A percentile compares a stretch with the other conserved stretches of the same genome.
Evolutionary conservation across 257 asterid genomes (phyloP).

Genomic region (Verbascum thapsus): DNA sequence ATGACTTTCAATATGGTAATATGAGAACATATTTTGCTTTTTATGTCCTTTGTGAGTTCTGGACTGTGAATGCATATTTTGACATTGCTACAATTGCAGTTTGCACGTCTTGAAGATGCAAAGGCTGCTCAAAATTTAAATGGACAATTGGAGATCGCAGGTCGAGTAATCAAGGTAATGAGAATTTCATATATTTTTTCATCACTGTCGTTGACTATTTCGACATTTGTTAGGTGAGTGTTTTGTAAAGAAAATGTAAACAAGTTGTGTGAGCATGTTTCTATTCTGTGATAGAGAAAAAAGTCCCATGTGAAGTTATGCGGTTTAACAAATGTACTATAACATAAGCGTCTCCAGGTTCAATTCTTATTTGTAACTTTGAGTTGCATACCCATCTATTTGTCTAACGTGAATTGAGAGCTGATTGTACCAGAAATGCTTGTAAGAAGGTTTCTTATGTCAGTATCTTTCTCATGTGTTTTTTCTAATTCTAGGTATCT

Average conservation of each 20-base stretch:
- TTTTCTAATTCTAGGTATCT: constrained; percentile 50
- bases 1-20: constrained; percentile 11
- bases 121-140: constrained; percentile 67
- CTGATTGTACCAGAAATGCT: constrained; percentile 11
- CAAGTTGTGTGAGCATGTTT: no score
- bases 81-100: constrained; percentile 42
- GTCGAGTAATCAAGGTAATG: constrained; percentile 61
- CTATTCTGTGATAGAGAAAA: no score
- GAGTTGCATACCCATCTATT: background rate
- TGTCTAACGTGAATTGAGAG: background rate
- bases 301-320: no score
- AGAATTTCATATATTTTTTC: constrained; percentile 11
- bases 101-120: constrained; percentile 69
- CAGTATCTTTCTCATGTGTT: background rate
- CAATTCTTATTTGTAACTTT: no score
- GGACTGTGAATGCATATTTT: constrained; percentile 16
- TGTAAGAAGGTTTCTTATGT: constrained; percentile 10
- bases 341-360: no score
- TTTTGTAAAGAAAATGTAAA: no score
- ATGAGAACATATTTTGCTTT: constrained; percentile 18
- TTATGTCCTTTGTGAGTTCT: constrained; percentile 13
- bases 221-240: no score
- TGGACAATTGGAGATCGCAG: constrained; percentile 72
- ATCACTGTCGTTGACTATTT: no score
- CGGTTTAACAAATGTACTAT: no score